These are phyloP conservation scores for Talaromyces stipitatus DNA, from an alignment of 495 filamentous ascomycete species.

Conservation along the genomic window DNA sequence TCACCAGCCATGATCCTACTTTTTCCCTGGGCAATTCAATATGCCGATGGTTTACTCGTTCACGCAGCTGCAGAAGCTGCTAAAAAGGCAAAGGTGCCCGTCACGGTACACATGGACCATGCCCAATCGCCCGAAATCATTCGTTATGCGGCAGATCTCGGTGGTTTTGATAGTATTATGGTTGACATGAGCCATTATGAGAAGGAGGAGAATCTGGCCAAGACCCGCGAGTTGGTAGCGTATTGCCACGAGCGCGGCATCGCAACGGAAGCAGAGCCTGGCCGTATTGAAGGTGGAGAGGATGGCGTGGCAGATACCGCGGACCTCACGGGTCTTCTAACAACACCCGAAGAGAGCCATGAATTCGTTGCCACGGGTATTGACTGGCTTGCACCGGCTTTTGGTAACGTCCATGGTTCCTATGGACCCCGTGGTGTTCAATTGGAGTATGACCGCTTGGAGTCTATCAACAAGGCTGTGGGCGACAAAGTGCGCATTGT, in stretches of 20 bases:
- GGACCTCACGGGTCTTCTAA: conserved; percentile 66
- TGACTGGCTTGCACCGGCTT: conserved; percentile 76
- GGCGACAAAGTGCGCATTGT: conserved; percentile 59
- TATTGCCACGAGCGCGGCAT: conserved; percentile 73
- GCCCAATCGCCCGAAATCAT: conserved; percentile 67
- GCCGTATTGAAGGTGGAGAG: conserved; percentile 77
- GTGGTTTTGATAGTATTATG: conserved; percentile 74
- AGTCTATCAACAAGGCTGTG: conserved; percentile 53
- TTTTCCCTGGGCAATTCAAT: conserved; percentile 79
- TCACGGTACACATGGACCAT: conserved; percentile 72
- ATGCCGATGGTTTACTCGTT: conserved; percentile 55
- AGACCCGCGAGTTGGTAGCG: conserved; percentile 60
- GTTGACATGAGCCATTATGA: conserved; percentile 79
- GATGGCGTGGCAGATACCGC: conserved; percentile 73
- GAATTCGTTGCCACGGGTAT: conserved; percentile 75
- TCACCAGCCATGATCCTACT: conserved; percentile 77
- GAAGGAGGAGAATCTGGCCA: conserved; percentile 68
- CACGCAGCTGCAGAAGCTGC: conserved; percentile 58
- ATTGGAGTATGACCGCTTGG: conserved; percentile 64
- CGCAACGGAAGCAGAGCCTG: conserved; percentile 73
- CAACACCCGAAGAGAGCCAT: conserved; percentile 68
- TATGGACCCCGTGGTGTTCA: conserved; percentile 69
- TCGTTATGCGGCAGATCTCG: conserved; percentile 54
- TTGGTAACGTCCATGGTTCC: conserved; percentile 80
- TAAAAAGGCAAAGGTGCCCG: conserved; percentile 57